Conservation (phyloP, 2,329 filamentous ascomycete species). For the Pseudonectria foliicola region DNA sequence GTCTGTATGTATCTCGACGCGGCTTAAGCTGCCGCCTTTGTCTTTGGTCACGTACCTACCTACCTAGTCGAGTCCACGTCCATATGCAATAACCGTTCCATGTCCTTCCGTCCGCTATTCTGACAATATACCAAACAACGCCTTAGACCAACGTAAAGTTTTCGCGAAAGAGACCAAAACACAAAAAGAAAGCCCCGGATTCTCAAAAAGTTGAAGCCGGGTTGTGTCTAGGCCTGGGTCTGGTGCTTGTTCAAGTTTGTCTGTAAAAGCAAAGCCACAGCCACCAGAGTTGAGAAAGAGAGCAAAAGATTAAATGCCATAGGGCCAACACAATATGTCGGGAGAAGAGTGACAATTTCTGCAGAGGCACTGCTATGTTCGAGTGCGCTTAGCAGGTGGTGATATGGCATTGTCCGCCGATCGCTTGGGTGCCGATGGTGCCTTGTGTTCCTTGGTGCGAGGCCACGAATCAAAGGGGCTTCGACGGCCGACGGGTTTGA, state of each 20-base stretch:
- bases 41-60: too few species aligned
- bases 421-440: constrained; percentile 41
- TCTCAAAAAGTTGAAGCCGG: too few species aligned
- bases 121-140: too few species aligned
- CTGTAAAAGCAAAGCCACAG: not conserved
- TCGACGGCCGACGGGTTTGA: constrained; percentile 32
- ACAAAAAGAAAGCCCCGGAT: too few species aligned
- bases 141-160: too few species aligned
- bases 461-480: constrained; percentile 64
- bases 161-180: too few species aligned
- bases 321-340: not conserved
- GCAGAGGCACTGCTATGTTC: constrained; percentile 18
- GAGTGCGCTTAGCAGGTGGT: constrained; percentile 29
- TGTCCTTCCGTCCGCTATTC: too few species aligned
- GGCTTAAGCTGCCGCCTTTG: too few species aligned
- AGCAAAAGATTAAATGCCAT: not conserved
- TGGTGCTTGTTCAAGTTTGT: not conserved
- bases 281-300: not conserved
- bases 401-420: constrained; percentile 26
- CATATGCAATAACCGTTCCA: too few species aligned
- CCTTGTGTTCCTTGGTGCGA: constrained; percentile 51
- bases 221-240: too few species aligned
- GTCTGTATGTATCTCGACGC: too few species aligned
- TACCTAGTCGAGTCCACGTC: too few species aligned
- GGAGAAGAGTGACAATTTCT: not conserved